These are phyloP conservation scores for Fusarium udum DNA, from an alignment of 2,329 filamentous ascomycete genomes.

Conservation along the genomic window DNA sequence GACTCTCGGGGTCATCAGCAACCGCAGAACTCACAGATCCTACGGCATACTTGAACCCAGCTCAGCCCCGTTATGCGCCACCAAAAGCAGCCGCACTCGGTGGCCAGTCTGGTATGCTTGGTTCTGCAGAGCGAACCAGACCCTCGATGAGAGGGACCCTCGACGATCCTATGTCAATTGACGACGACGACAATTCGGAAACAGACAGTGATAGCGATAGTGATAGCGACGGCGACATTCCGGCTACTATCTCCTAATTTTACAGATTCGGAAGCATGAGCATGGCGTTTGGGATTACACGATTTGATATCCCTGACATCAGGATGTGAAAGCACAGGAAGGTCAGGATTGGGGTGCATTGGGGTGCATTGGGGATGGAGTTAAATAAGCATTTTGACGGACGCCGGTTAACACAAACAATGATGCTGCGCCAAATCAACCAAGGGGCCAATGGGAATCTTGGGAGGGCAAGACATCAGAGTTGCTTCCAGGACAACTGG, in stretches of 20 bases:
- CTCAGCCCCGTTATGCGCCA: slow-evolving; percentile 31
- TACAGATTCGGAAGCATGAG: not conserved
- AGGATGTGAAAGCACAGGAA: not conserved
- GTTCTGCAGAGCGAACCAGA: not conserved
- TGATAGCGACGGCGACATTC: slow-evolving; percentile 40
- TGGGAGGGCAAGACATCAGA: not conserved
- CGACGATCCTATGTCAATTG: slow-evolving; percentile 44
- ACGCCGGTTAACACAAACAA: not conserved
- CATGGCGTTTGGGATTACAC: slow-evolving; percentile 24
- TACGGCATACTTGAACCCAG: slow-evolving; percentile 40
- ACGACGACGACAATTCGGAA: slow-evolving; percentile 35
- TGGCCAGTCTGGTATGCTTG: not conserved
- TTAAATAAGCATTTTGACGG: slow-evolving; percentile 17
- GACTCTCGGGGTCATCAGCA: slow-evolving; percentile 48
- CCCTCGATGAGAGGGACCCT: slow-evolving; percentile 24
- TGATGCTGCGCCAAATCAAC: not conserved
- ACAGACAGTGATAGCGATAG: slow-evolving; percentile 35
- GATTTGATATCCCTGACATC: slow-evolving; percentile 21
- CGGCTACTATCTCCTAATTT: slow-evolving; percentile 32
- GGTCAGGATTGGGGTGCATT: not conserved
- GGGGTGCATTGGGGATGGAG: slow-evolving; percentile 3
- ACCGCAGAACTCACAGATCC: slow-evolving; percentile 52
- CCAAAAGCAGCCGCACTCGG: not conserved
- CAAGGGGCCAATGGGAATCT: not conserved
- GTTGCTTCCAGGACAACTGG: not conserved